Evolutionary conservation across 1,284 basidiomycete genomes (phyloP), one percentile per base, ranked within the genome.

Genomic region (Marasmius tenuissimus): DNA sequence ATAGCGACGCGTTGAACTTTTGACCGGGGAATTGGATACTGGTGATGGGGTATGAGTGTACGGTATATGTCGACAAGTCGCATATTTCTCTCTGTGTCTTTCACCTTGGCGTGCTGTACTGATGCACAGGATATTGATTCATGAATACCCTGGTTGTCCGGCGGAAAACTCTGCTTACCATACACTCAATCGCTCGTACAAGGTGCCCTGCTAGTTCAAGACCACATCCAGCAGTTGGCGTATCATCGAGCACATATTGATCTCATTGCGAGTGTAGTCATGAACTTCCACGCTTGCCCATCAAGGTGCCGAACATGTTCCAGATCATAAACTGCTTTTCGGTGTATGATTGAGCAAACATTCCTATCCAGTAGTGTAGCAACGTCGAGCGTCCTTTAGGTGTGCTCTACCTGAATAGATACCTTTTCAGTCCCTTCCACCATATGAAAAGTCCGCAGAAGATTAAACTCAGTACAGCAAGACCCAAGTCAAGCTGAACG

Each of bases 121-220:
- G 63, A 49, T 61, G 34, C 59, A 57, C 40, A 53, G 45, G 47
- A 16, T 39, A 55, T 62, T 49, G 57, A 53, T 18, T 56, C 58
- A 39, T 65, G 35, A 60, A 63, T 57, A 60, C 40, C 27, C 27
- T 27, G 2, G 27, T 27, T 4, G 27, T 27, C 27, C 27, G 27
- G 27, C 27, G 4, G 20, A 54, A 27, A 50, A 39, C 56, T 42
- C 9, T 4, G 27, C 27, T 27, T 27, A 27, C 27, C 2, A 27
- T 27, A 27, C 27, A 40, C 4, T 45, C 18, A 50, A 51, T 65
- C 82, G 91, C 90, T 91, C 80, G 86, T 89, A 89, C 59, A 89
- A 92, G 91, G 91, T 92, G 88, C 91, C 87, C 75, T 79, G 70
- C 84, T 84, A 86, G 84, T 79, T 65, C 70, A 78, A 91, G 81